Base-by-base conservation (phyloP, 2,329 filamentous ascomycete species). In the Elsinoe batatas region DNA sequence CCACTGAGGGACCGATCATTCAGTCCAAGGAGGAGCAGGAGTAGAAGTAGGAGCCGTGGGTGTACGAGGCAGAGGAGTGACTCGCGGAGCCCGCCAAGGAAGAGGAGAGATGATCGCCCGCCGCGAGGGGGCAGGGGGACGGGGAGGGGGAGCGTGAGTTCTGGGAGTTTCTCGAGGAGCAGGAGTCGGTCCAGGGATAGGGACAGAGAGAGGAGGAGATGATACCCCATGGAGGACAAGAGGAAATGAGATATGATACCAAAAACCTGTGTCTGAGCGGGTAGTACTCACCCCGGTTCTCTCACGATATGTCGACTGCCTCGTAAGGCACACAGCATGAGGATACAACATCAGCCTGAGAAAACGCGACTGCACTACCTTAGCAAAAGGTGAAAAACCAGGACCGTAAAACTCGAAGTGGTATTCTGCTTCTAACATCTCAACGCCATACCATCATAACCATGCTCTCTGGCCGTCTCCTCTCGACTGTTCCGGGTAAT, bases 111-210 rank as follows among this genome's bases (percentile, higher is more conserved):
- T 12, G 50, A 57, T 20, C 38, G 46, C 1, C 46, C 53, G 12
- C 61, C 60, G 43, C 60, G 65, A 54, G 54, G 64, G n/a, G 58
- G 60, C 6, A 54, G 58, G 13, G 58, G 60, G 7, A 54, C 58
- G 13, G 58, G 62, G n/a, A 63, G 65, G 46, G 61, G 67, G 32
- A 69, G 66, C 57, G 66, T 67, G 18, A 68, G 66, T 51, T 68
- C 68, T 58, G 64, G 58, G n/a, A 65, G 63, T 47, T 64, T 63
- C 22, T 57, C 56, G 11, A 60, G 60, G 44, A 59, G 59, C 36
- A 46, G 58, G 55, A 76, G 72, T 58, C 66, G 73, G 56, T 70
- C 68, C 57, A 59, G 65, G 33, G 64, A 66, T 38, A 64, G 65
- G 33, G 64, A 66, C 38, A 64, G 71, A 53, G 64, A 66, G 33